Conservation (phyloP, 768 basidiomycete genomes). For the Hericium rajendrae region DNA sequence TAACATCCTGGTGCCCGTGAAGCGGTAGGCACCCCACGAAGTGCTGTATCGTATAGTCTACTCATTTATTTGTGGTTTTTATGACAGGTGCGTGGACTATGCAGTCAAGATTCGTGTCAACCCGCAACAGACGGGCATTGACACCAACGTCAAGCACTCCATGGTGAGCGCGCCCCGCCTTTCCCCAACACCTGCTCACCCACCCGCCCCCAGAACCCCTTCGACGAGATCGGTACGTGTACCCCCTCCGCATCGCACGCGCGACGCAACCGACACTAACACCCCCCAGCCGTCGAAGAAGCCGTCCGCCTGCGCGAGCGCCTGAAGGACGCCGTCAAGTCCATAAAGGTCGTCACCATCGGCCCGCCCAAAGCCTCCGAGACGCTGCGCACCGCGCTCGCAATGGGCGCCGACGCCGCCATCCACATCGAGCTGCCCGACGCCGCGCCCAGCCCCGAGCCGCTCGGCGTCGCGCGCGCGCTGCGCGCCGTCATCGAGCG, state of each 20-base stretch:
- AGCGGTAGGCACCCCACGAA: constrained; percentile 44
- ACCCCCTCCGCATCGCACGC: not conserved
- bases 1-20: constrained; percentile 91
- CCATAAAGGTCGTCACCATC: constrained; percentile 89
- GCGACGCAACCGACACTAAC: not conserved
- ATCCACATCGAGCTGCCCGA: constrained; percentile 87
- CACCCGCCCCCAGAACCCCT: constrained; percentile 66
- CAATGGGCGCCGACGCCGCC: constrained; percentile 93
- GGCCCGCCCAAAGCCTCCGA: constrained; percentile 86
- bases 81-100: constrained; percentile 84
- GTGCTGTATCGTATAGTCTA: not conserved
- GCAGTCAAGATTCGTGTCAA: constrained; percentile 98
- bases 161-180: constrained; percentile 53
- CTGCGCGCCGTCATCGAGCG: constrained; percentile 67
- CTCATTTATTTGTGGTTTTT: not conserved
- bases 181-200: not conserved
- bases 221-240: constrained; percentile 91
- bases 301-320: constrained; percentile 89
- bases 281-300: constrained; percentile 79
- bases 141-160: constrained; percentile 96
- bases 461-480: constrained; percentile 83
- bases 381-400: constrained; percentile 89
- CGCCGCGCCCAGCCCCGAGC: constrained; percentile 66
- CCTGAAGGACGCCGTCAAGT: constrained; percentile 65
- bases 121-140: constrained; percentile 88